Base-by-base conservation (phyloP, 2,329 filamentous ascomycete genomes). In the Aureobasidium sp. region DNA sequence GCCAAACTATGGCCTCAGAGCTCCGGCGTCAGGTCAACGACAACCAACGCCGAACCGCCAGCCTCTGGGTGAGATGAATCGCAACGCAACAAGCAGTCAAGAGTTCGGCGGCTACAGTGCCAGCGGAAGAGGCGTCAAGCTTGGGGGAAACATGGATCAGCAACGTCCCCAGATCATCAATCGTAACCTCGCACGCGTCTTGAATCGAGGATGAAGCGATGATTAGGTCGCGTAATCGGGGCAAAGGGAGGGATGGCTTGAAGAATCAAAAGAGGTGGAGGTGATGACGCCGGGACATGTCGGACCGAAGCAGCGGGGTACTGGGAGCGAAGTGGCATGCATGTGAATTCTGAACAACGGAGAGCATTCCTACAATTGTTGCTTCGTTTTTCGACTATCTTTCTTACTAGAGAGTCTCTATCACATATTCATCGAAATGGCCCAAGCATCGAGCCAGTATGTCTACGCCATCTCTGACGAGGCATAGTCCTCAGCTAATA, bases 11-110 rank as follows among this genome's bases (percentile, higher is more conserved):
- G 52, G 60, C 9, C 64, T 65, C 27, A 63, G 67, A 25, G 9
- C 27, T 47, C 20, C 55, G 5, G 8, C 15, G 5, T 29, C 29
- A 2, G 44, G 66, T n/a, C 71, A 72, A 48, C 70, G 70, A 25
- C 66, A 69, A 12, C 70, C 72, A 12, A 72, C 74, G 0, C 68
- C 72, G 20, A 66, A 66, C 39, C 68, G 74, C 49, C 73, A 73
- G 42, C 67, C 72, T 14, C 62, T 77, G 5, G 66, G 67, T n/a
- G 66, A 64, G 31, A 25, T 69, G 15, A 61, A 70, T 51, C 56
- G 66, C 15, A 70, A 70, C 57, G 49, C 66, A 6, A 67, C 68
- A 52, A 47, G 61, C 14, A 60, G 64, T 20, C 52, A 64, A 15
- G 64, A 64, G 12, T 62, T 68, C 31, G 67, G 66, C n/a, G 70